These are phyloP conservation scores for Paulinella micropora DNA, from an alignment of 78 protist species.

Conservation along the genomic window DNA sequence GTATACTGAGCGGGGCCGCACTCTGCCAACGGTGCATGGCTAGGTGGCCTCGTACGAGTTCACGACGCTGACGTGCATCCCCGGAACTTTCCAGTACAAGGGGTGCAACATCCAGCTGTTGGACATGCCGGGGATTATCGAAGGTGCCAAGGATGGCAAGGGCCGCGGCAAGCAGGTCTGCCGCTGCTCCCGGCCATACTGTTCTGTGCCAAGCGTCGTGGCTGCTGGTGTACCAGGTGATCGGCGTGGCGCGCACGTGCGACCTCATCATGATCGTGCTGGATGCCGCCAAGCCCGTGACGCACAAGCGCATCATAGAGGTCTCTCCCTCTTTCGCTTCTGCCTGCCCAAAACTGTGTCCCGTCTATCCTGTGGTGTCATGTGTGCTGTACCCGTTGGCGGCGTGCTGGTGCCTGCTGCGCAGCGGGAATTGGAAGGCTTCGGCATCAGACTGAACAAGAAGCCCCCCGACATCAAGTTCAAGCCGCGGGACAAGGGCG, in stretches of 20 bases:
- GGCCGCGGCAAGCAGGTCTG: constrained; percentile 92
- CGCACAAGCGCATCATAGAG: constrained; percentile 77
- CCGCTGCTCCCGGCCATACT: neutral
- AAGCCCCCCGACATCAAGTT: constrained; percentile 76
- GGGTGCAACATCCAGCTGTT: constrained; percentile 87
- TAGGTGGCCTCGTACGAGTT: constrained; percentile 90
- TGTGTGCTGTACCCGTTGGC: neutral
- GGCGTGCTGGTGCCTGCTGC: neutral
- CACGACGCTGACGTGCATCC: constrained; percentile 98
- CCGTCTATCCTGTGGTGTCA: too few species aligned
- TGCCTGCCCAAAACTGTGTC: too few species aligned
- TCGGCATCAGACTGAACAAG: constrained; percentile 95
- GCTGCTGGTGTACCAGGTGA: constrained; percentile 6
- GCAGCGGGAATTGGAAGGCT: constrained; percentile 79
- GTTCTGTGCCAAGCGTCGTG: neutral
- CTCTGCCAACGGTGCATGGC: too few species aligned
- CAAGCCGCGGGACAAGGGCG: constrained; percentile 84
- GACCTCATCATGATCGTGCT: constrained; percentile 76
- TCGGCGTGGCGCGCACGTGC: constrained; percentile 93
- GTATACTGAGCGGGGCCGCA: too few species aligned
- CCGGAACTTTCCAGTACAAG: constrained; percentile 55
- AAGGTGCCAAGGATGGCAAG: constrained; percentile 96
- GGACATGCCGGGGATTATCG: constrained; percentile 93
- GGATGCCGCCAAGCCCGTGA: constrained; percentile 84
- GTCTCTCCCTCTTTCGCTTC: too few species aligned